Evolutionary conservation across 2,329 filamentous ascomycete genomes (phyloP), one percentile per base, ranked within the genome.

Genomic region (Xylariaceae sp.): DNA sequence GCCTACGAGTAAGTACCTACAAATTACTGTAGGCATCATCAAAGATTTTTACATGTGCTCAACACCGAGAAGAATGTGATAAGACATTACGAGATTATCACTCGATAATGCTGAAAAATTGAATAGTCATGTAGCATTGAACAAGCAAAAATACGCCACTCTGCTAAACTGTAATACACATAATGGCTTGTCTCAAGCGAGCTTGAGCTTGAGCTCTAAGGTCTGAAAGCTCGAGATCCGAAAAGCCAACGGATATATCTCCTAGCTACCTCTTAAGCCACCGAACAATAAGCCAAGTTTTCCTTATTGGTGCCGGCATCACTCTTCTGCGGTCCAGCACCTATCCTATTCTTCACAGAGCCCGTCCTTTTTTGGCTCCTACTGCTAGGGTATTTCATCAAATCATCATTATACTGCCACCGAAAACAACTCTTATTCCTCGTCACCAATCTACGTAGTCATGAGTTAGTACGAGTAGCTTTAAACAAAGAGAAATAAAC

Each of bases 381-480:
- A 23, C 51, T 56, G 56, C 54, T 53, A 55, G 67, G 62, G 62
- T 69, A 67, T 67, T 56, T 66, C 51, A 23, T 61, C 64, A 59
- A 66, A 51, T 58, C 58, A 55, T 55, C 62, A 61, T 67, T 61
- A 60, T 59, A 23, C 56, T 52, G 15, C 34, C 23, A 13, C 55
- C 50, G 54, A 35, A 53, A 45, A 18, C 48, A 17, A 30, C 44
- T 51, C 58, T 70, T 80, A 85, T 73, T 86, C 84, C 66, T 87
- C 84, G 67, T 87, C 84, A 66, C 84, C 88, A 71, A 91, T 91
- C 88, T 91, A 67, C 49, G 23, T 30, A 65, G 17, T 39, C 3
- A 17, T 18, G 11, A 35, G 64, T 80, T 71, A 81, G 77, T 60
- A 65, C 50, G n/a, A 17, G 15, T 2, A 34, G 7, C 45, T 18